These are phyloP conservation scores for Toxoplasma gondii DNA, from an alignment of 169 alveolate species.

Conservation along the genomic window DNA sequence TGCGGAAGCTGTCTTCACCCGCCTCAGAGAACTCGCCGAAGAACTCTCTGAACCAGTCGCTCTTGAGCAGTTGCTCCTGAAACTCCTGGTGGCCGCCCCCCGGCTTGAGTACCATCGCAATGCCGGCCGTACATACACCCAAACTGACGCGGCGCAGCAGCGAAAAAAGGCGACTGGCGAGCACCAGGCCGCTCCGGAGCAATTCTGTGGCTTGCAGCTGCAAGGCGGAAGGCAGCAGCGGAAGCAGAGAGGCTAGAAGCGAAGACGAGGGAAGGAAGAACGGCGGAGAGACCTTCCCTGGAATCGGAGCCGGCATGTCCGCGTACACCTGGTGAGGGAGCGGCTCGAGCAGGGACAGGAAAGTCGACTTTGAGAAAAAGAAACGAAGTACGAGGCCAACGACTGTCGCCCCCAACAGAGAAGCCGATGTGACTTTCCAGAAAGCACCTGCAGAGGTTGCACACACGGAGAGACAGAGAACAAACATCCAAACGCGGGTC, in stretches of 20 bases:
- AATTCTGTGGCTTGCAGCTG: not conserved
- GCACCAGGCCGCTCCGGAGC: not conserved
- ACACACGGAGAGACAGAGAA: not conserved
- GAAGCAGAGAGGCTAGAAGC: not conserved
- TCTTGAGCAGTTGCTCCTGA: not conserved
- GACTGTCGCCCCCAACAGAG: not conserved
- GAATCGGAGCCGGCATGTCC: not conserved
- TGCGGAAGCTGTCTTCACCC: not conserved
- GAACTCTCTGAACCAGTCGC: not conserved
- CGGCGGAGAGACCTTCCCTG: not conserved
- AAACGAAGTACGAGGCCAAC: not conserved
- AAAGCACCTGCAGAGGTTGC: not conserved
- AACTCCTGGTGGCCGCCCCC: conserved; percentile 11
- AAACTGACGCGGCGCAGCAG: not conserved
- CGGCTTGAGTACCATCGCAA: not conserved
- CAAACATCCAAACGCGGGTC: not conserved
- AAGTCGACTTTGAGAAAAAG: not conserved
- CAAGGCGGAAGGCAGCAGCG: not conserved
- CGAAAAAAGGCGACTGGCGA: not conserved
- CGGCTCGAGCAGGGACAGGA: not conserved
- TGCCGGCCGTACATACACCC: not conserved
- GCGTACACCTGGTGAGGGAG: not conserved
- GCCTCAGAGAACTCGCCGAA: not conserved
- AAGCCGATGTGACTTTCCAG: not conserved
- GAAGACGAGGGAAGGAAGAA: not conserved